Conservation (phyloP, 2,329 filamentous ascomycete species). For the Simplicillium sp. region DNA sequence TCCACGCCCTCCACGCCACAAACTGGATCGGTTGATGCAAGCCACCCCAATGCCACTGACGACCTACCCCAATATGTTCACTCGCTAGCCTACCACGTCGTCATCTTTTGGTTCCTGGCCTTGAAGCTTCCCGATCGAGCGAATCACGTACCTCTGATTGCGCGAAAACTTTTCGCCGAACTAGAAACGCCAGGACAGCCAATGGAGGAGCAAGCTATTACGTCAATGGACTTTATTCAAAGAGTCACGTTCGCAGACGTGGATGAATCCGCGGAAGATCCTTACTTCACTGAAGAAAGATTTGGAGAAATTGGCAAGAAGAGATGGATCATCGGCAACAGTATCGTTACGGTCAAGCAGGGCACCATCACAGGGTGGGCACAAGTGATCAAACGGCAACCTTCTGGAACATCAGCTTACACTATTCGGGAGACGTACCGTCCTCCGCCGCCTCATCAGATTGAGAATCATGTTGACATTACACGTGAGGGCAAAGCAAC, state of each 20-base stretch:
- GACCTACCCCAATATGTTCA: constrained; percentile 91
- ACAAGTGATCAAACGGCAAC: constrained; percentile 61
- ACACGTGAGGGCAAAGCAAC: constrained; percentile 41
- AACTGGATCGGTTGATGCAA: constrained; percentile 10
- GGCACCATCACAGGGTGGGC: constrained; percentile 57
- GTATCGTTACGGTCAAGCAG: constrained; percentile 66
- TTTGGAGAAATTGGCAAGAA: constrained; percentile 60
- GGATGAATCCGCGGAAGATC: constrained; percentile 62
- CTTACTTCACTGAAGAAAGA: constrained; percentile 52
- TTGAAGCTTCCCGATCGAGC: constrained; percentile 76
- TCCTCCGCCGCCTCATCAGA: constrained; percentile 48
- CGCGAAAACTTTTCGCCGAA: constrained; percentile 75
- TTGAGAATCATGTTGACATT: constrained; percentile 34
- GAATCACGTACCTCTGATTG: constrained; percentile 83
- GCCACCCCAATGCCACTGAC: constrained; percentile 36
- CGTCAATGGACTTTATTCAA: constrained; percentile 93
- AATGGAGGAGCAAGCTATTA: constrained; percentile 85
- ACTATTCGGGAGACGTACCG: constrained; percentile 50
- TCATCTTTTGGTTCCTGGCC: constrained; percentile 94
- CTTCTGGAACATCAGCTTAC: constrained; percentile 56
- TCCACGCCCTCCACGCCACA: constrained; percentile 16
- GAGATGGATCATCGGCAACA: constrained; percentile 65
- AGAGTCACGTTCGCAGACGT: constrained; percentile 77
- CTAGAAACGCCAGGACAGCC: constrained; percentile 57
- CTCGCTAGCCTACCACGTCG: constrained; percentile 86